Conservation (phyloP, 1,284 basidiomycete genomes). For the Ceratobasidium sp. region DNA sequence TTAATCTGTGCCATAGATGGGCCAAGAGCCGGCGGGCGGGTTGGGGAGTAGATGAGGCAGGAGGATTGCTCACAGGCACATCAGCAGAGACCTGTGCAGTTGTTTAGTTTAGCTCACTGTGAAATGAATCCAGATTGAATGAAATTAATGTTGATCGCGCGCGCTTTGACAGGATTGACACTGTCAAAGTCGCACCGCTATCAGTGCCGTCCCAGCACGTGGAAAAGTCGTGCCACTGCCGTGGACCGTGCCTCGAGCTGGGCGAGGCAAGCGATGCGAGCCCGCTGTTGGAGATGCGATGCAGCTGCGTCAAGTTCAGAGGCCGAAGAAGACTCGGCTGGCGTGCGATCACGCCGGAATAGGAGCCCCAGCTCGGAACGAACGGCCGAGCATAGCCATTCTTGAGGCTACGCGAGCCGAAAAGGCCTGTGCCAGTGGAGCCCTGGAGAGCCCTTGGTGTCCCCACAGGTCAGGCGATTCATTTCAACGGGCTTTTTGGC, state of each 20-base stretch:
- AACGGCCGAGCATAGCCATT: not conserved
- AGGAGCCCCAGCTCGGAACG: not conserved
- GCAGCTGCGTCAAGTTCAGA: not conserved
- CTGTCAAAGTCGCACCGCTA: not conserved
- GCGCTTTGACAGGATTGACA: slow-evolving; percentile 9
- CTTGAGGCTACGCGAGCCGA: not conserved
- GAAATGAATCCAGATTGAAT: not conserved
- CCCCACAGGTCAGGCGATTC: not conserved
- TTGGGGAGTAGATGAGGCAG: slow-evolving; percentile 9
- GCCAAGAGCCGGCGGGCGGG: slow-evolving; percentile 4
- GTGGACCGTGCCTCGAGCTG: not conserved
- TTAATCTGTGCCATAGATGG: slow-evolving; percentile 43
- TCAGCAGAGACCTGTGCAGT: not conserved
- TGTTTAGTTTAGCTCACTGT: too few species aligned
- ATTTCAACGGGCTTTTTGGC: not conserved
- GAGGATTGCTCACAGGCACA: not conserved
- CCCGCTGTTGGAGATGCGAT: not conserved
- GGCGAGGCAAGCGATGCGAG: not conserved
- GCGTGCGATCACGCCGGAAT: slow-evolving; percentile 16
- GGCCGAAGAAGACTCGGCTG: not conserved
- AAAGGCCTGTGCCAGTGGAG: not conserved
- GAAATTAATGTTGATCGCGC: not conserved
- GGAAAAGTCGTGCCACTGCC: not conserved
- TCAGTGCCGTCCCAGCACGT: not conserved
- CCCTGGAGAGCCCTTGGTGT: not conserved